Base-by-base conservation (phyloP, 495 filamentous ascomycete species). In the Neurospora terricola region DNA sequence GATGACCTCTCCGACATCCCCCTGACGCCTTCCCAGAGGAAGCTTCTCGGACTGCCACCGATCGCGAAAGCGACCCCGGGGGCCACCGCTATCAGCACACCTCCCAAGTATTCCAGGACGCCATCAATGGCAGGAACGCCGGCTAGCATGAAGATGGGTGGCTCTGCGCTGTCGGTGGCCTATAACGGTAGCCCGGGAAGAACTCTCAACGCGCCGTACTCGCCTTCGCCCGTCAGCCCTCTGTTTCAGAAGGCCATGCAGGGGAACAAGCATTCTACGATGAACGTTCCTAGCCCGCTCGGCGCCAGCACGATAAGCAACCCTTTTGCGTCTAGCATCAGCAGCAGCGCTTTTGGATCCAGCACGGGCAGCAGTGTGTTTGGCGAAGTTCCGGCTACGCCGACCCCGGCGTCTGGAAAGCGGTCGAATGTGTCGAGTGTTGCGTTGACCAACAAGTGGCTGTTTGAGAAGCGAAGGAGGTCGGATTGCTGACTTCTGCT, bases 1-100 rank as follows among this genome's bases (percentile, higher is more conserved):
- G 94, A 97, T 80, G 88, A 95, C 74, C 86, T 97, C 73, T 84
- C 89, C 75, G 95, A 99, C 80, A 96, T 99, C 69, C 90, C 96
- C 74, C 87, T 99, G 70, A 98, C 94, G 6, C 93, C 96, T 30
- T 90, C 90, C 14, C 96, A 99, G 81, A 92, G 96, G 48, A 85
- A 88, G 70, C 88, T 97, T 21, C 87, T 99, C 23, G 94, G 94
- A 12, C 89, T 99, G 11, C 87, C 91, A 70, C 92, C 93, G 7
- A 90, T 85, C 54, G 83, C 86, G 3, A 83, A 85, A n/a, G 62
- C 91, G 4, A 82, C 86, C 4, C 94, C 93, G 0, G 90, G 92
- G 1, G 83, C 83, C 68, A 83, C 86, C 8, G 86, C 87, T 14
- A 95, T 91, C 80, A 87, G 91, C 77, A 98, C 95, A 1, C 96